A percentile compares a stretch with the other conserved stretches of the same genome.
Evolutionary conservation across 2,329 filamentous ascomycete genomes (phyloP).

Genomic region (Pseudogymnoascus sp.): DNA sequence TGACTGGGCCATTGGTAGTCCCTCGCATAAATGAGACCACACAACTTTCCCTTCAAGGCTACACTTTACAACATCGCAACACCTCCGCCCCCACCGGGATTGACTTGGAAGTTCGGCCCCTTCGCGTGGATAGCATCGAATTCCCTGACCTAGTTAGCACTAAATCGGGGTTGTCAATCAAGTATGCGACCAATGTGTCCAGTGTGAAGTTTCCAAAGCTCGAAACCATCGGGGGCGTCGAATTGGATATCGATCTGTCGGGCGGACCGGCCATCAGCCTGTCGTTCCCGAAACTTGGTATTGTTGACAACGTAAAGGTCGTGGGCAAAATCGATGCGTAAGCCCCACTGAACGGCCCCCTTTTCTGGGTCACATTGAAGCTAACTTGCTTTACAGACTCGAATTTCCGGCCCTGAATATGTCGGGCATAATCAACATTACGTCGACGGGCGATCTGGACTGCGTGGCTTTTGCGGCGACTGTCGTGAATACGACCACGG

Average conservation of each 20-base stretch:
- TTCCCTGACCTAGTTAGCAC: not conserved
- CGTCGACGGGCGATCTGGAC: not conserved
- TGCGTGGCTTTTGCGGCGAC: not conserved
- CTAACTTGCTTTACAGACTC: not conserved
- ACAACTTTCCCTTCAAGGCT: not conserved
- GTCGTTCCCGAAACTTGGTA: not conserved
- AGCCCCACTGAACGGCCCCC: not conserved
- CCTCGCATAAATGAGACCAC: not conserved
- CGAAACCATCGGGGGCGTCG: not conserved
- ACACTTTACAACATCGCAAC: not conserved
- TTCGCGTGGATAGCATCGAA: not conserved
- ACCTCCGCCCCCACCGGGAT: not conserved
- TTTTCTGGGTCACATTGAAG: not conserved
- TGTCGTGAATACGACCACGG: not conserved
- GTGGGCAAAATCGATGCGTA: not conserved
- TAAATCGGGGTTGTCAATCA: not conserved
- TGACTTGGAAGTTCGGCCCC: not conserved
- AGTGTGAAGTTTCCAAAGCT: not conserved
- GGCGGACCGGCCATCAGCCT: not conserved
- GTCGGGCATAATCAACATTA: not conserved
- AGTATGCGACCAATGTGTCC: not conserved
- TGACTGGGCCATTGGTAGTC: not conserved
- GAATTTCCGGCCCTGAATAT: not conserved
- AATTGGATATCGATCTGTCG: not conserved
- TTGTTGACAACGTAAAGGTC: not conserved